These are phyloP conservation scores for Schwanniomyces etchellsii DNA, from an alignment of 1,139 yeast genomes.

Conservation along the genomic window DNA sequence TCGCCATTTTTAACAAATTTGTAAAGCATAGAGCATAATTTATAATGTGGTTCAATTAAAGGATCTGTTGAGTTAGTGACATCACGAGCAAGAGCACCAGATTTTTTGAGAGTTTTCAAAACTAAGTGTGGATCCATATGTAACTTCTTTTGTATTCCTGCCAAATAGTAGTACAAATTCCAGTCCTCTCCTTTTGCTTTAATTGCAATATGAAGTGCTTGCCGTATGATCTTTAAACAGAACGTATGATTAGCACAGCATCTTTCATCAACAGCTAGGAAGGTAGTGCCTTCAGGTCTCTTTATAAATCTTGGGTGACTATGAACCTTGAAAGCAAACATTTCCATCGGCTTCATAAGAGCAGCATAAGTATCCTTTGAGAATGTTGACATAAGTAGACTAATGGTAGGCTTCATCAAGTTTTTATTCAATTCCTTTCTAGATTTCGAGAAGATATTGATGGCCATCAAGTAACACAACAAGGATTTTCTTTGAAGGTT, in stretches of 20 bases:
- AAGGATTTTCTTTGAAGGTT: slow-evolving; percentile 64
- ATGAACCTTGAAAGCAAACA: slow-evolving; percentile 43
- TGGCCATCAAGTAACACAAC: slow-evolving; percentile 71
- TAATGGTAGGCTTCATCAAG: slow-evolving; percentile 27
- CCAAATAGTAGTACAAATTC: slow-evolving; percentile 53
- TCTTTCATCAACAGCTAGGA: slow-evolving; percentile 17
- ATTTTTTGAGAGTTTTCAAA: slow-evolving; percentile 30
- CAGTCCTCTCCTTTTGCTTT: slow-evolving; percentile 48
- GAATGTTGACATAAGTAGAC: slow-evolving; percentile 50
- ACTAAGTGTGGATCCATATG: slow-evolving; percentile 22
- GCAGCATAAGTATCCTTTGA: slow-evolving; percentile 62
- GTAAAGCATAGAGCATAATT: slow-evolving; percentile 50
- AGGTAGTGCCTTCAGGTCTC: slow-evolving; percentile 17
- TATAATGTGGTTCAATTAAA: slow-evolving; percentile 71
- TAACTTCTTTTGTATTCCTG: slow-evolving; percentile 56
- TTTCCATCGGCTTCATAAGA: slow-evolving; percentile 61
- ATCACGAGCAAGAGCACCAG: slow-evolving; percentile 39
- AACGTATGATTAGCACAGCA: slow-evolving; percentile 19
- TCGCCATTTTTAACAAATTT: slow-evolving; percentile 43
- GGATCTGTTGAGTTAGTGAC: slow-evolving; percentile 44
- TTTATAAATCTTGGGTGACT: slow-evolving; percentile 30
- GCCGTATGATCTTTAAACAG: slow-evolving; percentile 32
- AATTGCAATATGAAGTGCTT: slow-evolving; percentile 39
- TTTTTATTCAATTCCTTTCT: slow-evolving; percentile 13
- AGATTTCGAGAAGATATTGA: slow-evolving; percentile 39